phyloP scores from a whole-genome alignment of 352 stramenopile species.

The Thraustotheca clavata region DNA sequence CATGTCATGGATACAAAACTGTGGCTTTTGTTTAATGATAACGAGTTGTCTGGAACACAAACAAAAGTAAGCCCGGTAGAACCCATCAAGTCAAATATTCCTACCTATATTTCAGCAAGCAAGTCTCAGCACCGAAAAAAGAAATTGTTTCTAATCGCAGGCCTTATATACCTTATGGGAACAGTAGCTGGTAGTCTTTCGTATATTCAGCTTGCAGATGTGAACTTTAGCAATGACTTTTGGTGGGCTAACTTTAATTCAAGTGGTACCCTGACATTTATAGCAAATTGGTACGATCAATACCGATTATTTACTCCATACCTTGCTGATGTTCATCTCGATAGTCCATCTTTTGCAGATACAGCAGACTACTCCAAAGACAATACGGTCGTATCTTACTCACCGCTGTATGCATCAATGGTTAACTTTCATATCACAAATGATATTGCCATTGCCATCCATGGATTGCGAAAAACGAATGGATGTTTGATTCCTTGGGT shows the following conservation, averaged over 20 bases:
- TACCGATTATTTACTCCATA: background rate
- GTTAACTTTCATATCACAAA: no score
- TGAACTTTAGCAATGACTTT: constrained; percentile 16
- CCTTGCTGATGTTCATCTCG: background rate
- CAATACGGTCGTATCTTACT: background rate
- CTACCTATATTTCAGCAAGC: background rate
- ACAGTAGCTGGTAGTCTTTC: background rate
- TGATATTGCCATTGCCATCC: background rate
- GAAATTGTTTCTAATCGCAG: background rate
- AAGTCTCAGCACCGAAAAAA: background rate
- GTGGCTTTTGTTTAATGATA: no score
- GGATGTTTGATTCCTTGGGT: background rate
- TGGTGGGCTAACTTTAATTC: constrained; percentile 16
- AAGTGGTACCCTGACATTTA: background rate
- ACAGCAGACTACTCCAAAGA: background rate
- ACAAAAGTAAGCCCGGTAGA: no score
- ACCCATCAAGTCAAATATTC: no score
- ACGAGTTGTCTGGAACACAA: no score
- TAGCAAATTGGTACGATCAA: constrained; percentile 2
- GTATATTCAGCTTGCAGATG: background rate
- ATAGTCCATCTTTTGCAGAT: background rate
- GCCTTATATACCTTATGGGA: background rate
- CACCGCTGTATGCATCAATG: background rate
- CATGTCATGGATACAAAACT: no score
- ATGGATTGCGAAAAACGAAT: constrained; percentile 1